Conservation (phyloP, 495 filamentous ascomycete species). For the Penicillium steckii region DNA sequence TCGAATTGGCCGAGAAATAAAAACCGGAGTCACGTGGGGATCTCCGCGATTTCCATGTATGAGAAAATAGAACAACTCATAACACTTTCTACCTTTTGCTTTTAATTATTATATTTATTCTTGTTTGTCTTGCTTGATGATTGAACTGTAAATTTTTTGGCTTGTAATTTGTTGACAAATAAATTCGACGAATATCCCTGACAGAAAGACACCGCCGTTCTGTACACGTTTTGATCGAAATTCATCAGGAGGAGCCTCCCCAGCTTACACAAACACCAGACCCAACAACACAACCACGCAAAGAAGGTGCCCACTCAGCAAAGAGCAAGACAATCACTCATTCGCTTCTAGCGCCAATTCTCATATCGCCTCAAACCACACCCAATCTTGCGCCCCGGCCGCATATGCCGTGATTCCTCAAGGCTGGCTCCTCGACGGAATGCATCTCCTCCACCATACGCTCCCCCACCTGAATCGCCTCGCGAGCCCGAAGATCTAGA, state of each 20-base stretch:
- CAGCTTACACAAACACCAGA: no score
- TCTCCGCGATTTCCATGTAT: slow-evolving; percentile 20
- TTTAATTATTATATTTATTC: no score
- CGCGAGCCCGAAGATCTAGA: slow-evolving; percentile 28
- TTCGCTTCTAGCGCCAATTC: not conserved
- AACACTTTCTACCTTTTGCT: not conserved
- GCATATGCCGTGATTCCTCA: slow-evolving; percentile 40
- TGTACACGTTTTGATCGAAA: not conserved
- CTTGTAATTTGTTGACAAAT: no score
- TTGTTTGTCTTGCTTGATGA: not conserved
- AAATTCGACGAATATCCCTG: no score
- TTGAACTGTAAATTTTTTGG: no score
- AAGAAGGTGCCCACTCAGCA: no score
- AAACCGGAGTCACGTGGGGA: slow-evolving; percentile 30
- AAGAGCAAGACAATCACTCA: not conserved
- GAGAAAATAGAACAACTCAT: not conserved
- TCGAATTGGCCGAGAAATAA: slow-evolving; percentile 13
- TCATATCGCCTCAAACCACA: not conserved
- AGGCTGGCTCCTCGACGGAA: slow-evolving; percentile 49
- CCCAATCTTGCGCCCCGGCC: slow-evolving; percentile 31
- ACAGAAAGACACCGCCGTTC: no score
- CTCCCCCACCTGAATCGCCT: slow-evolving; percentile 26
- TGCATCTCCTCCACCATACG: slow-evolving; percentile 42
- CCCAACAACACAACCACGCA: no score
- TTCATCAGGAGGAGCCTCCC: no score